Evolutionary conservation across 768 basidiomycete species (phyloP).

Genomic region (Lactarius hengduanensis): DNA sequence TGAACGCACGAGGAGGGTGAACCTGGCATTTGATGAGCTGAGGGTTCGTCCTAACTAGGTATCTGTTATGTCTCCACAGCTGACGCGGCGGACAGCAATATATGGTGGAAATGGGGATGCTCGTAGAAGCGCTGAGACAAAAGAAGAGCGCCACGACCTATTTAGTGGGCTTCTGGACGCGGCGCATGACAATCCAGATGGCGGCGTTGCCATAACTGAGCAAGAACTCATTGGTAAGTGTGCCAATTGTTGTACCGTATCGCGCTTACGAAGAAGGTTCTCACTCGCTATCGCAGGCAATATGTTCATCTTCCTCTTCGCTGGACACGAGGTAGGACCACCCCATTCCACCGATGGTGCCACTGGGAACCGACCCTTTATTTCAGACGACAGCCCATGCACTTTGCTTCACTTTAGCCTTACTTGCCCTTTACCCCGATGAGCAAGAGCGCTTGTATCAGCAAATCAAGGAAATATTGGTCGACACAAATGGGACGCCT

Average conservation of each 20-base stretch:
- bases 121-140: conserved; percentile 21
- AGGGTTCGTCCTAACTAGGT: conserved; percentile 34
- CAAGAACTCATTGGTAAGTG: conserved; percentile 29
- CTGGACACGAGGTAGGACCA: conserved; percentile 36
- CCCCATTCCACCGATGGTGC: background rate
- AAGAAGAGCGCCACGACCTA: conserved; percentile 31
- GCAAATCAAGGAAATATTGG: conserved; percentile 39
- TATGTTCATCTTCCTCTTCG: conserved; percentile 37
- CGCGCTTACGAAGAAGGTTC: no score
- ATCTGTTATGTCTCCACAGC: background rate
- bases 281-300: conserved; percentile 23
- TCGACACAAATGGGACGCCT: conserved; percentile 32
- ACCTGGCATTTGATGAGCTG: conserved; percentile 45
- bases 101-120: conserved; percentile 33
- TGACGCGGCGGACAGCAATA: conserved; percentile 27
- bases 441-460: conserved; percentile 43
- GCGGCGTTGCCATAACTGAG: conserved; percentile 24
- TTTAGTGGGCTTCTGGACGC: conserved; percentile 33
- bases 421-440: conserved; percentile 44
- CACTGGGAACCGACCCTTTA: background rate
- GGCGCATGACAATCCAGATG: conserved; percentile 23
- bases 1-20: conserved; percentile 34
- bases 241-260: background rate
- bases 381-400: conserved; percentile 41
- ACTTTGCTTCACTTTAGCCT: conserved; percentile 40